phyloP scores from a whole-genome alignment of 495 filamentous ascomycete genomes.

The Daldinia loculata region DNA sequence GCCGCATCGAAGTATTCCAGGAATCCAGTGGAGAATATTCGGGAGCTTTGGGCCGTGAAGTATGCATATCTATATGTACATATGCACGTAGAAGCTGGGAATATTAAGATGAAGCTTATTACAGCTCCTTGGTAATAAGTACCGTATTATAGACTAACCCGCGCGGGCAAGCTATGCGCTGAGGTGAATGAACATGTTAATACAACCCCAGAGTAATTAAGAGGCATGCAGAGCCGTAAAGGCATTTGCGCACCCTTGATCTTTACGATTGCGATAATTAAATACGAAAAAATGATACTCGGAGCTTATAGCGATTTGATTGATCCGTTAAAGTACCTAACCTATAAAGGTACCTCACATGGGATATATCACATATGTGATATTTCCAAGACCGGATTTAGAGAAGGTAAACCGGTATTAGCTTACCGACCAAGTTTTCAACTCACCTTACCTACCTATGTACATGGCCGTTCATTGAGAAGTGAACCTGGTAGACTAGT shows the following conservation, averaged over 20 bases:
- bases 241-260: constrained; percentile 12
- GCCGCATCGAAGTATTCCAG: neutral
- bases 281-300: constrained; percentile 19
- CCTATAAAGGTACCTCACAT: neutral
- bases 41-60: constrained; percentile 29
- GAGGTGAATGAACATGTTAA: constrained; percentile 13
- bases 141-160: constrained; percentile 20
- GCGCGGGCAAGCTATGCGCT: constrained; percentile 11
- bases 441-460: constrained; percentile 3
- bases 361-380: neutral
- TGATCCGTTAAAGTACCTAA: no score
- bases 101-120: constrained; percentile 41
- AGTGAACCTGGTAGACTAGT: neutral
- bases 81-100: constrained; percentile 6
- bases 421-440: neutral
- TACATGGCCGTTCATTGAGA: neutral
- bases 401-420: neutral
- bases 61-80: neutral
- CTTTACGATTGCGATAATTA: constrained; percentile 4
- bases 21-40: constrained; percentile 35
- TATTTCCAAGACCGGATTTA: neutral
- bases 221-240: neutral
- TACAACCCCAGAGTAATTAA: constrained; percentile 4
- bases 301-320: neutral
- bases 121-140: constrained; percentile 30